phyloP scores from a whole-genome alignment of 2,329 filamentous ascomycete species.

The Stylonectria norvegica region DNA sequence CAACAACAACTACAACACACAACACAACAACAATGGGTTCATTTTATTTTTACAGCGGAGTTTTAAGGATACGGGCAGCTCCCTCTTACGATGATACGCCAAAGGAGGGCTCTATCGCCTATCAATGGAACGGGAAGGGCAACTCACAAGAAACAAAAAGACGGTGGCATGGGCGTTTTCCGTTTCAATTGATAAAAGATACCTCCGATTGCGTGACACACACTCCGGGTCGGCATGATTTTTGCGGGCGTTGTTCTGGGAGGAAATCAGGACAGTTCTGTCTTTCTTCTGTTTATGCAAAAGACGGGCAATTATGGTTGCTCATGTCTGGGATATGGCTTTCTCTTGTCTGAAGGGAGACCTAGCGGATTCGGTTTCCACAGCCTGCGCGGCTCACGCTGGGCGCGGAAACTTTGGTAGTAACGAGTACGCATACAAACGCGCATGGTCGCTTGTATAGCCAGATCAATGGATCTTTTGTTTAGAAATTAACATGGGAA shows the following conservation, averaged over 20 bases:
- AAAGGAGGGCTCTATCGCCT: constrained; percentile 22
- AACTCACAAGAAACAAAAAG: constrained; percentile 16
- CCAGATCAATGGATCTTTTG: neutral
- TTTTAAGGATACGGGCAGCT: constrained; percentile 17
- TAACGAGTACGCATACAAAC: neutral
- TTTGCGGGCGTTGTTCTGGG: constrained; percentile 10
- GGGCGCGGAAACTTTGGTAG: no score
- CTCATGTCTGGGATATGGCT: no score
- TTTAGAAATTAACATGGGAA: neutral
- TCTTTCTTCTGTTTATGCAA: constrained; percentile 8
- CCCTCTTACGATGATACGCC: constrained; percentile 21
- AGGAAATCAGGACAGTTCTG: constrained; percentile 6
- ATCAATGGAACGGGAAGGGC: constrained; percentile 28
- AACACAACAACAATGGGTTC: neutral
- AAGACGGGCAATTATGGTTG: no score
- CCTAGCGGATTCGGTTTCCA: no score
- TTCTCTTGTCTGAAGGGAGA: no score
- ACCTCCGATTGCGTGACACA: constrained; percentile 23
- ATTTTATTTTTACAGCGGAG: constrained; percentile 16
- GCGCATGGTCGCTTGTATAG: neutral
- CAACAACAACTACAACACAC: constrained; percentile 2
- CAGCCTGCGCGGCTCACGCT: no score
- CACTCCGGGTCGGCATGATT: constrained; percentile 20
- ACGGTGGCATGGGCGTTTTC: constrained; percentile 26
- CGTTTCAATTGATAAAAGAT: constrained; percentile 30